A percentile compares a stretch with the other conserved stretches of the same genome.
Evolutionary conservation across 2,329 filamentous ascomycete species (phyloP).

Genomic region (Paracoccidioides brasiliensis): DNA sequence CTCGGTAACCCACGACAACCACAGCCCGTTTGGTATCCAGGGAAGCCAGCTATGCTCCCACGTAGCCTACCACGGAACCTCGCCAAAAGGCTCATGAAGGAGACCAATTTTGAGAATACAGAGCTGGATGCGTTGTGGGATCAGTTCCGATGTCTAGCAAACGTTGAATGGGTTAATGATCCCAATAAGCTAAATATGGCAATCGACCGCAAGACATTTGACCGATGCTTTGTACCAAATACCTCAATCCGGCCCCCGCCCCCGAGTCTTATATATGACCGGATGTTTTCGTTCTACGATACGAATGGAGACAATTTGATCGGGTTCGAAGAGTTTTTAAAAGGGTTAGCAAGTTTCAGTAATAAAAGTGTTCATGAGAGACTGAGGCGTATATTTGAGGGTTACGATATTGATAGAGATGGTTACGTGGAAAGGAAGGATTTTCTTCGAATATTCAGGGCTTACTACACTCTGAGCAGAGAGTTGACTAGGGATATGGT

Average conservation of each 20-base stretch:
- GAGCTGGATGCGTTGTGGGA: conserved; percentile 92
- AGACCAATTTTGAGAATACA: conserved; percentile 69
- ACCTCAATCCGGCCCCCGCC: conserved; percentile 63
- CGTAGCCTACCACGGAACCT: conserved; percentile 54
- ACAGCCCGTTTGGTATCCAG: conserved; percentile 76
- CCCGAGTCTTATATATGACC: conserved; percentile 85
- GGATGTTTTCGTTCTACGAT: conserved; percentile 95
- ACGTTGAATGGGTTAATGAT: conserved; percentile 69
- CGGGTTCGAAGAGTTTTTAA: conserved; percentile 81
- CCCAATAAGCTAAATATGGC: conserved; percentile 64
- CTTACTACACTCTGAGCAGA: conserved; percentile 82
- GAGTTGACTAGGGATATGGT: conserved; percentile 78
- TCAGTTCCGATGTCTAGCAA: conserved; percentile 90
- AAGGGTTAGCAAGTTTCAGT: conserved; percentile 57
- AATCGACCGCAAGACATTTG: conserved; percentile 87
- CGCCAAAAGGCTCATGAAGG: conserved; percentile 54
- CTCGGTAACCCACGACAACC: conserved; percentile 65
- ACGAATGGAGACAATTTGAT: conserved; percentile 80
- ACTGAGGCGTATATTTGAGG: conserved; percentile 63
- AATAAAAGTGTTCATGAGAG: conserved; percentile 50
- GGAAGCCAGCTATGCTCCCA: conserved; percentile 61
- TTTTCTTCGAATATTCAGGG: conserved; percentile 80
- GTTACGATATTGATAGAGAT: conserved; percentile 82
- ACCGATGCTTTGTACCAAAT: conserved; percentile 77
- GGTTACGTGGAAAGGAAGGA: conserved; percentile 76